Evolutionary conservation across 2,329 filamentous ascomycete genomes (phyloP), one percentile per base, ranked within the genome.

Genomic region (Neocatenulostroma microsporum): DNA sequence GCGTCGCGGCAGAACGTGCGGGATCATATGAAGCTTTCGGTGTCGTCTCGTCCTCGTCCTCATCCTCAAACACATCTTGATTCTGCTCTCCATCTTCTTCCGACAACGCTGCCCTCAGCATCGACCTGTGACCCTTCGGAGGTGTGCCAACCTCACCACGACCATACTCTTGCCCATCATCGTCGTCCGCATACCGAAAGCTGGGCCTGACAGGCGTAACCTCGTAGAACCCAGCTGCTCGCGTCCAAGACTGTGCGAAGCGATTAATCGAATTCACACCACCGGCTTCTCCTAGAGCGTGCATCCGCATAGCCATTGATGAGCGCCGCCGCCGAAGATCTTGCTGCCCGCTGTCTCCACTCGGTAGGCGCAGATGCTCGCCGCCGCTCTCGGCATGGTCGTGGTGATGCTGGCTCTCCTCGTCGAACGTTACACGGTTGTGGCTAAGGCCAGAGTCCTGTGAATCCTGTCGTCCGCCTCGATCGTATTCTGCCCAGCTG

Each of bases 191-290:
- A 34, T 68, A 56, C 36, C 84, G 69, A 56, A 94, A 86, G 21
- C 84, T 81, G 11, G 80, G 78, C 12, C 80, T 76, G 37, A 84
- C 80, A 4, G 86, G 85, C 21, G 91, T 80, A 49, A 94, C 84
- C 60, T 95, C 88, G 46, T 78, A 75, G 61, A 96, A 96, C 39
- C 74, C 81, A 18, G 87, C 86, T 24, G 89, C 89, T 58, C 89
- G 80, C 62, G 89, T 85, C 83, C 87, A 94, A 51, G 85, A 94
- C 42, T 83, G 77, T 29, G 88, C 84, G 58, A 96, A 96, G 54
- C 88, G 94, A 55, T 91, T 82, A 52, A n/a, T 83, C 61, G 84
- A 93, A 68, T 96, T 96, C 43, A 88, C 82, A 34, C 89, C 89
- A 46, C 89, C 91, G 31, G 84, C 80, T 42, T 94, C 80, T 48